Evolutionary conservation across 345 rosid genomes (phyloP).

Genomic region (Populus simonii): DNA sequence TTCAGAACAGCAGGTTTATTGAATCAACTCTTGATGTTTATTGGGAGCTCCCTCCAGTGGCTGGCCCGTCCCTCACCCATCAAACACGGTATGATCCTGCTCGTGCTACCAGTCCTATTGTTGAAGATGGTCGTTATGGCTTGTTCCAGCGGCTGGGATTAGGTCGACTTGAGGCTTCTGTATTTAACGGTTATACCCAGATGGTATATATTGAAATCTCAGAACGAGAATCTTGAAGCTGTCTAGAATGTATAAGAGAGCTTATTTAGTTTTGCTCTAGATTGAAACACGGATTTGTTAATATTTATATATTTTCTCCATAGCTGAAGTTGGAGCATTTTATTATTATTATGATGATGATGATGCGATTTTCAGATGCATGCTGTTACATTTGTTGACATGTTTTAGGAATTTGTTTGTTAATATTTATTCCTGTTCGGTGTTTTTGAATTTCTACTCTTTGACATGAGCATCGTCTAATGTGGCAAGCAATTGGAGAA

Average conservation of each 20-base stretch:
- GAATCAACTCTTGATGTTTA: slow-evolving; percentile 83
- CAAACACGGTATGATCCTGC: slow-evolving; percentile 93
- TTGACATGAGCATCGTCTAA: background rate
- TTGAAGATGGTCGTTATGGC: slow-evolving; percentile 82
- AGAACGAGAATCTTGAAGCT: slow-evolving; percentile 44
- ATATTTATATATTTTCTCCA: slow-evolving; percentile 20
- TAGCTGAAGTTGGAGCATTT: background rate
- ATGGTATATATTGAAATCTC: slow-evolving; percentile 91
- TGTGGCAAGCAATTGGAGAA: background rate
- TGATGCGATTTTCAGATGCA: background rate
- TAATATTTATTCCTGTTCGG: background rate
- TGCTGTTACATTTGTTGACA: background rate
- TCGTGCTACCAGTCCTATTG: slow-evolving; percentile 65
- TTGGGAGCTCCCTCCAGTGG: slow-evolving; percentile 96
- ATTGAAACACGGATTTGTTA: slow-evolving; percentile 21
- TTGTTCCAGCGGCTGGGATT: slow-evolving; percentile 76
- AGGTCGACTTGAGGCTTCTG: slow-evolving; percentile 62
- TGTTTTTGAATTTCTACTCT: background rate
- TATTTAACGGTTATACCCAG: slow-evolving; percentile 95
- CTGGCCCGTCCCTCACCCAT: slow-evolving; percentile 97
- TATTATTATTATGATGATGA: background rate
- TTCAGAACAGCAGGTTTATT: slow-evolving; percentile 74
- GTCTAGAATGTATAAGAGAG: slow-evolving; percentile 15
- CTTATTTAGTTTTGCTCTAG: slow-evolving; percentile 14
- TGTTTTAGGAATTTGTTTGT: slow-evolving; percentile 1